These are phyloP conservation scores for Kingdonia uniflora DNA, from an alignment of 164 flowering plant species.

Conservation along the genomic window DNA sequence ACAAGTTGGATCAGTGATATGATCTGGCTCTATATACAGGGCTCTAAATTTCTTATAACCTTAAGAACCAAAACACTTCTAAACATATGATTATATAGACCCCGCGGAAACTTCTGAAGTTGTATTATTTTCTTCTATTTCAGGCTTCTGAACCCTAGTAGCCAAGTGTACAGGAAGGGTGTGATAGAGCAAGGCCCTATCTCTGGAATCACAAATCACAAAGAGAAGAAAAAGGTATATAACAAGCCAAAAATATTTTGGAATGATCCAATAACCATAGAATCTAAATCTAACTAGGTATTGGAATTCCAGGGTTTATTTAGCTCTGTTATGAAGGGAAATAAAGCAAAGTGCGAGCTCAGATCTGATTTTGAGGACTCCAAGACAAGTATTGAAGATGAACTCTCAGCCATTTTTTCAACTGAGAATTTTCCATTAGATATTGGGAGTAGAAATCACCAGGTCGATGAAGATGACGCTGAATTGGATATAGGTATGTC, in stretches of 20 bases:
- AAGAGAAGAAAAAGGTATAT: conserved; percentile 80
- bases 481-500: conserved; percentile 68
- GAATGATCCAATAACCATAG: not conserved
- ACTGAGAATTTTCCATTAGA: conserved; percentile 39
- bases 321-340: conserved; percentile 48
- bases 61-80: too few species aligned
- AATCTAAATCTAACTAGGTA: not conserved
- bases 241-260: conserved; percentile 1
- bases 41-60: too few species aligned
- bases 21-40: too few species aligned
- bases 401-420: conserved; percentile 49
- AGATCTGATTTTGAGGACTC: conserved; percentile 35
- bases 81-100: too few species aligned
- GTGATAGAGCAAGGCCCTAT: conserved; percentile 22
- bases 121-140: not conserved
- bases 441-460: conserved; percentile 20
- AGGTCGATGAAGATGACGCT: conserved; percentile 29
- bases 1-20: too few species aligned
- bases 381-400: conserved; percentile 36
- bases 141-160: conserved; percentile 44
- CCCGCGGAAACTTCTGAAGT: too few species aligned
- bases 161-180: conserved; percentile 44
- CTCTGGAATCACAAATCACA: conserved; percentile 22
- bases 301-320: conserved; percentile 48
- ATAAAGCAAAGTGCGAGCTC: conserved; percentile 37